Percentiles rank a stretch among this genome's conserved stretches.
phyloP scores from a whole-genome alignment of 345 rosid species.

The Eucalyptus caleyi region DNA sequence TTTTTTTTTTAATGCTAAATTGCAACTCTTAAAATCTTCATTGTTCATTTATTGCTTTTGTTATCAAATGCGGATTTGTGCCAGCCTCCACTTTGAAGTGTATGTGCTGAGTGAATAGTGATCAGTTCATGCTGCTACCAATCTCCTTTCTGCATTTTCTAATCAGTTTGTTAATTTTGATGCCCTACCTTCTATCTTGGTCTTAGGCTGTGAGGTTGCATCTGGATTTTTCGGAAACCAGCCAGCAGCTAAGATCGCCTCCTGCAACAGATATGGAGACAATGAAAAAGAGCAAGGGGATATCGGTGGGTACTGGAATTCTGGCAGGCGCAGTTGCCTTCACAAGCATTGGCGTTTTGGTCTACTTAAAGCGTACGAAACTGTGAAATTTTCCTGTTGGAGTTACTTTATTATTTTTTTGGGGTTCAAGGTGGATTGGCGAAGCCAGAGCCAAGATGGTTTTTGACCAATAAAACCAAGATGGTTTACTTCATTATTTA shows the following conservation, averaged over 20 bases:
- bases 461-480: background rate
- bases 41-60: background rate
- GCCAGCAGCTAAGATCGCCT: conserved; percentile 4
- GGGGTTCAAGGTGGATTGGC: background rate
- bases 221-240: conserved; percentile 40
- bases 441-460: background rate
- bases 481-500: background rate
- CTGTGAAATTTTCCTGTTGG: conserved; percentile 4
- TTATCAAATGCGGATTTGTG: background rate
- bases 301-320: conserved; percentile 24
- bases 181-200: background rate
- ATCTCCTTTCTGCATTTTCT: background rate
- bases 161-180: background rate
- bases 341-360: conserved; percentile 50
- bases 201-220: conserved; percentile 64
- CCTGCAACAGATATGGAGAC: background rate
- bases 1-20: background rate
- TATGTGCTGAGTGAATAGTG: background rate
- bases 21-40: background rate
- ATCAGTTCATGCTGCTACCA: background rate
- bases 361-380: conserved; percentile 62
- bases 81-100: background rate
- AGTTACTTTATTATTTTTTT: background rate
- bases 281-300: conserved; percentile 7
- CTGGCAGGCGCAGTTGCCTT: conserved; percentile 53